Base-by-base conservation (phyloP, 805 yeast species). In the Saccharomycopsis sp. region DNA sequence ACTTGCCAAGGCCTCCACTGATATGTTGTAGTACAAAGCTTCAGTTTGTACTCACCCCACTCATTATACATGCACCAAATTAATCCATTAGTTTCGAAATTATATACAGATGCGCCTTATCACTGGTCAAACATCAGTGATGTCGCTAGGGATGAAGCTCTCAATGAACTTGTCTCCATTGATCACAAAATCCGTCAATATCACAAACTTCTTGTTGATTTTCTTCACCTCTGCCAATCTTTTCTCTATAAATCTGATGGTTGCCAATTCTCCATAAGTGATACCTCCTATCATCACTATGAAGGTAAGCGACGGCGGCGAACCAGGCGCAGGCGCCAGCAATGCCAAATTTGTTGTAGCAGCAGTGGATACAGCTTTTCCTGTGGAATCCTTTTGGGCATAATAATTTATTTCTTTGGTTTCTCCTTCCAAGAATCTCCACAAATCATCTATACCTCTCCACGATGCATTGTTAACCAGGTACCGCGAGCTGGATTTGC, bases 211-310 rank as follows among this genome's bases (percentile, higher is more conserved):
- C 51, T 61, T 67, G 38, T 55, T 45, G 12, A 58, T 50, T 29
- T 59, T 62, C 39, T 60, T 61, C 20, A 52, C 50, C 6, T 61
- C 56, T n/a, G 9, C n/a, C 26, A 64, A 46, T 18, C 64, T 64
- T 35, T 63, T 60, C 42, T 82, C 75, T n/a, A 84, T 64, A 40
- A 66, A 69, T 52, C 78, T 65, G 35, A 89, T 60, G 3, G 87
- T 77, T 3, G 89, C 74, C 13, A 88, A 64, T 58, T 89, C 98
- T 6, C 92, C 76, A 54, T 83, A 68, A 0, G 96, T 85, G 5
- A 88, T 63, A 0, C 98, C 97, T 10, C 97, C 97, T 30, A 88
- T 53, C 47, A 80, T 60, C 5, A 77, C 72, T 38, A 84, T 50
- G 46, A 85, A 53, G 45, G 59, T 40, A 55, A 60, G 41, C 54